Conservation (phyloP, 83 land plant species). For the Picea abies region DNA sequence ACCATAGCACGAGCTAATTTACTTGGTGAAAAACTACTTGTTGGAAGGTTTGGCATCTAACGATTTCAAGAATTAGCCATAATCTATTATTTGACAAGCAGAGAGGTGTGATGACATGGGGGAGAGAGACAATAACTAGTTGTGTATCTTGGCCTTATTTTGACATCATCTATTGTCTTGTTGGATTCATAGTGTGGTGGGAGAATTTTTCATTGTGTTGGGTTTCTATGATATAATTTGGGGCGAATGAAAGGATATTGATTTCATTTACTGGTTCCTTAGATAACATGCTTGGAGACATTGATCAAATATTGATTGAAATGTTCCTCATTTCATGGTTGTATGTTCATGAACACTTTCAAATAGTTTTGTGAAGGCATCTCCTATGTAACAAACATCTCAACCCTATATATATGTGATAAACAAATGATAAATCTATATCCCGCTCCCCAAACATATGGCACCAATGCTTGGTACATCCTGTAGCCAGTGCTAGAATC, state of each 20-base stretch:
- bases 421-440: too few species aligned
- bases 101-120: neutral
- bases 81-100: neutral
- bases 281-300: too few species aligned
- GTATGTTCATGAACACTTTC: too few species aligned
- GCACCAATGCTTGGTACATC: too few species aligned
- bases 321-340: too few species aligned
- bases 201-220: conserved; percentile 10
- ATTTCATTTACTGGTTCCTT: neutral
- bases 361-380: too few species aligned
- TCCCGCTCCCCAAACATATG: too few species aligned
- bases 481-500: too few species aligned
- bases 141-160: neutral
- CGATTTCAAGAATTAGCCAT: neutral
- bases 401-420: too few species aligned
- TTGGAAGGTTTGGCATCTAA: conserved; percentile 42
- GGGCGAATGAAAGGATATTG: neutral
- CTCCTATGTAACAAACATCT: too few species aligned
- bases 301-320: too few species aligned
- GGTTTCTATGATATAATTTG: conserved; percentile 9
- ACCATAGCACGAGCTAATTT: conserved; percentile 26
- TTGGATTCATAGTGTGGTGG: conserved; percentile 9
- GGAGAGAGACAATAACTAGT: neutral
- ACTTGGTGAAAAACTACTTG: conserved; percentile 35
- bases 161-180: neutral